Percentiles rank a stretch among this genome's conserved stretches.
Conservation (phyloP, 768 basidiomycete species). For the Crucibulum laeve region DNA sequence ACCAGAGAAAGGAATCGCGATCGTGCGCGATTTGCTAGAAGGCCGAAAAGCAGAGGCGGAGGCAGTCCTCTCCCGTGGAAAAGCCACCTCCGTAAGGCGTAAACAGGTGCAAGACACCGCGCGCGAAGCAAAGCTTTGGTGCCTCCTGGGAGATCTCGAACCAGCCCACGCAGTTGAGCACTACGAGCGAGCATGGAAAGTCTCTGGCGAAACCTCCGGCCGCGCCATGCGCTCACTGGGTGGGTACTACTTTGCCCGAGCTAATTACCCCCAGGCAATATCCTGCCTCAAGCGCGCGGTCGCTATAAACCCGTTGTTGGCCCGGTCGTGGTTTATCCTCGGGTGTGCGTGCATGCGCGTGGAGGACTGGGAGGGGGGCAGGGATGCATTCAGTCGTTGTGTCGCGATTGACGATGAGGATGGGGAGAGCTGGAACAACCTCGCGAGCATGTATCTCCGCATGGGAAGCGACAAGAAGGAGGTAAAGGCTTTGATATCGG, state of each 20-base stretch:
- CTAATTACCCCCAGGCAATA: conserved; percentile 60
- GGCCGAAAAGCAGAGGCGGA: conserved; percentile 86
- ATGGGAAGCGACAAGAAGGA: conserved; percentile 45
- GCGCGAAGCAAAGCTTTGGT: conserved; percentile 90
- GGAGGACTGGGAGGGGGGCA: conserved; percentile 83
- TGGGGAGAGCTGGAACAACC: conserved; percentile 96
- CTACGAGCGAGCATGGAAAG: conserved; percentile 80
- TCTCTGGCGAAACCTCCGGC: conserved; percentile 78
- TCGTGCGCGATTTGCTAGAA: conserved; percentile 83
- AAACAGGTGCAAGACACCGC: conserved; percentile 51
- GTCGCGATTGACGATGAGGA: conserved; percentile 94
- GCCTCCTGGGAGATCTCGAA: conserved; percentile 90
- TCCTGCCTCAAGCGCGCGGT: conserved; percentile 70
- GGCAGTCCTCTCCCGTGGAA: conserved; percentile 56
- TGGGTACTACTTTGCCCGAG: conserved; percentile 70
- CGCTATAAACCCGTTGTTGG: conserved; percentile 81
- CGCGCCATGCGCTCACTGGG: conserved; percentile 92
- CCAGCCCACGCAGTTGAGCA: conserved; percentile 63
- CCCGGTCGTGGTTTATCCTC: conserved; percentile 95
- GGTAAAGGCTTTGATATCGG: conserved; percentile 11
- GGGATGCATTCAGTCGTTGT: conserved; percentile 79
- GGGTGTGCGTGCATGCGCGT: conserved; percentile 83
- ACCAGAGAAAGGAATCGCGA: conserved; percentile 68
- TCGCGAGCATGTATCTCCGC: conserved; percentile 91
- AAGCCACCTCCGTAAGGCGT: conserved; percentile 36